Evolutionary conservation across 1,284 basidiomycete genomes (phyloP).

Genomic region (Porogramme epimiltina): DNA sequence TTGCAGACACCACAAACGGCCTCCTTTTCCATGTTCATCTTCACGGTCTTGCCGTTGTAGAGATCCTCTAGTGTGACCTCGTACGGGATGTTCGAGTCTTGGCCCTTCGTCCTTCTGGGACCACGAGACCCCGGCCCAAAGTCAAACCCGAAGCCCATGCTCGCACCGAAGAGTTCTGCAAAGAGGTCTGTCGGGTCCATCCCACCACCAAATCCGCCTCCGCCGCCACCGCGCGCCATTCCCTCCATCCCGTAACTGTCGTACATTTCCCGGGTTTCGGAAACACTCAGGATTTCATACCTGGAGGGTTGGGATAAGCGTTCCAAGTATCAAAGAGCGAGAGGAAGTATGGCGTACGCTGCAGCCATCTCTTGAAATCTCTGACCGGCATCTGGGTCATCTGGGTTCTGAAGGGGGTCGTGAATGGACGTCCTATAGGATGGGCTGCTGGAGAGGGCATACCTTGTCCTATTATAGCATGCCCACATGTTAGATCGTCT

Average conservation of each 20-base stretch:
- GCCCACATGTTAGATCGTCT: too few species aligned
- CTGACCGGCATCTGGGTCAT: conserved; percentile 75
- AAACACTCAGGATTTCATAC: conserved; percentile 86
- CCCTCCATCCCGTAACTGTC: conserved; percentile 81
- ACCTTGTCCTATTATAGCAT: conserved; percentile 64
- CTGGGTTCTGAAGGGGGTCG: conserved; percentile 60
- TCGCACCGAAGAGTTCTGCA: conserved; percentile 72
- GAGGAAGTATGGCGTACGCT: conserved; percentile 53
- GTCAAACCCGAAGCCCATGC: conserved; percentile 50
- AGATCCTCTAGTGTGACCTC: conserved; percentile 90
- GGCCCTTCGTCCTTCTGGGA: conserved; percentile 52
- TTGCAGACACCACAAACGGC: conserved; percentile 79
- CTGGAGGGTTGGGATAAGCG: conserved; percentile 39
- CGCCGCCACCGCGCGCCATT: conserved; percentile 47
- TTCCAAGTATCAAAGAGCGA: not conserved
- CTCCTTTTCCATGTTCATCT: conserved; percentile 89
- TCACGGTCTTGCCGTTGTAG: conserved; percentile 89
- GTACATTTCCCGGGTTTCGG: conserved; percentile 77
- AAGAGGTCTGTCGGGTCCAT: conserved; percentile 77
- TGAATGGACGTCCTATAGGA: not conserved
- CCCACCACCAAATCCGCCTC: conserved; percentile 45
- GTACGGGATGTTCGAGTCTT: conserved; percentile 81
- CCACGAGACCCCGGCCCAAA: conserved; percentile 51
- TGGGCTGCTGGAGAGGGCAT: conserved; percentile 8
- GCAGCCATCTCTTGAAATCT: conserved; percentile 89